These are phyloP conservation scores for Diaporthe helianthi DNA, from an alignment of 2,329 filamentous ascomycete genomes.

Conservation along the genomic window DNA sequence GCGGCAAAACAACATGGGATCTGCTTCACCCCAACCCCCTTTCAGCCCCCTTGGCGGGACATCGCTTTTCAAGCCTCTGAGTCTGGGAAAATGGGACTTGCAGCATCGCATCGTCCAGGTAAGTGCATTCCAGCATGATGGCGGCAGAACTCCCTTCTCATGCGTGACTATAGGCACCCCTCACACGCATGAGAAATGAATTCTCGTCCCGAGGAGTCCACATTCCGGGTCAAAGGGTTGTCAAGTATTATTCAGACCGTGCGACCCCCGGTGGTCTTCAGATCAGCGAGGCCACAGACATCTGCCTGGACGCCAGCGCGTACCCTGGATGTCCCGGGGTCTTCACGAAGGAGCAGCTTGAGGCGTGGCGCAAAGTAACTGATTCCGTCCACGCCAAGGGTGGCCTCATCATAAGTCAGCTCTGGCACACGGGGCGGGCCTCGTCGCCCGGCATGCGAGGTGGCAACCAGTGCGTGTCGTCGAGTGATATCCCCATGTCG, in stretches of 20 bases:
- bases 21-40: not conserved
- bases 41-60: constrained; percentile 38
- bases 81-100: constrained; percentile 44
- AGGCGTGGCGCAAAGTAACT: constrained; percentile 56
- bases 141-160: not conserved
- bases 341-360: constrained; percentile 42
- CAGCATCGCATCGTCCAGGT: constrained; percentile 48
- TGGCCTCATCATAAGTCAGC: constrained; percentile 63
- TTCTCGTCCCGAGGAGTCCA: constrained; percentile 44
- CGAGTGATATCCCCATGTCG: constrained; percentile 35
- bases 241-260: constrained; percentile 44
- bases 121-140: constrained; percentile 9
- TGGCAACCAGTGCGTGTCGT: constrained; percentile 27
- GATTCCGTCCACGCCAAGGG: constrained; percentile 66
- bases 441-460: constrained; percentile 34
- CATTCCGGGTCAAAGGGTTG: constrained; percentile 41
- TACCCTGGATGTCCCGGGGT: constrained; percentile 43
- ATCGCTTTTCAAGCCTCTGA: constrained; percentile 45
- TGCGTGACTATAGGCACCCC: constrained; percentile 37
- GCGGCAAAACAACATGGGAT: constrained; percentile 19
- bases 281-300: constrained; percentile 43
- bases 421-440: constrained; percentile 52
- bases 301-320: constrained; percentile 40
- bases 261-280: constrained; percentile 44
- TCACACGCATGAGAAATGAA: constrained; percentile 43